Evolutionary conservation across 352 stramenopile genomes (phyloP).

Genomic region (Pythium folliculosum): DNA sequence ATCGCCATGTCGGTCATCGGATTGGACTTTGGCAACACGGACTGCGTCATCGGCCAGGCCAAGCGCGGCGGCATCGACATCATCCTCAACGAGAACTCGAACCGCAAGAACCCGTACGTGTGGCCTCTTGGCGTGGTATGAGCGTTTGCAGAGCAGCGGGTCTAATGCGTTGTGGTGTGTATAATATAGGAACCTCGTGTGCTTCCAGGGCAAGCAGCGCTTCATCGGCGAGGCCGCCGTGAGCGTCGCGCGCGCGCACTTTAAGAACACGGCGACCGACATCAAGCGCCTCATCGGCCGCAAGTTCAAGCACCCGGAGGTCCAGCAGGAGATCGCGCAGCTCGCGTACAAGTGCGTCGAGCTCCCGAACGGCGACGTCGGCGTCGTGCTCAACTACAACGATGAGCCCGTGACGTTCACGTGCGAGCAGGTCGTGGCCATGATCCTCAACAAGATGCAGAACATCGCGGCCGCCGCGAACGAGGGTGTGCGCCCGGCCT

Average conservation of each 20-base stretch:
- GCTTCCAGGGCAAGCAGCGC: slow-evolving; percentile 88
- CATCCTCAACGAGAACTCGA: slow-evolving; percentile 99
- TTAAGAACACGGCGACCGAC: slow-evolving; percentile 97
- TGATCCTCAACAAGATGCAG: slow-evolving; percentile 98
- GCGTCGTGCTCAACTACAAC: slow-evolving; percentile 93
- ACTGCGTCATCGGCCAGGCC: slow-evolving; percentile 95
- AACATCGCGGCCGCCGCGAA: slow-evolving; percentile 93
- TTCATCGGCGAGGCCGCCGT: slow-evolving; percentile 93
- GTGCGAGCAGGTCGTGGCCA: slow-evolving; percentile 95
- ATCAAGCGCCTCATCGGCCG: slow-evolving; percentile 98
- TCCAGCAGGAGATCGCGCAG: slow-evolving; percentile 94
- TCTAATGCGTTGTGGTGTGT: too few relatives aligned
- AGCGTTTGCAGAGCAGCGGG: too few relatives aligned
- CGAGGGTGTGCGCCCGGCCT: slow-evolving; percentile 83
- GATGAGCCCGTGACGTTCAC: slow-evolving; percentile 91
- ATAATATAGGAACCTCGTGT: slow-evolving; percentile 74
- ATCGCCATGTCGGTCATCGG: slow-evolving; percentile 96
- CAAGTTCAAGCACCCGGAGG: slow-evolving; percentile 95
- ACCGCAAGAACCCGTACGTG: slow-evolving; percentile 96
- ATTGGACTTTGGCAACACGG: slow-evolving; percentile 96
- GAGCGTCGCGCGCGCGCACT: slow-evolving; percentile 94
- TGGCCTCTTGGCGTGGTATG: too few relatives aligned
- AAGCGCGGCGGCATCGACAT: slow-evolving; percentile 98
- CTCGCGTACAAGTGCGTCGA: slow-evolving; percentile 92
- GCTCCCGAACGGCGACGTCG: slow-evolving; percentile 85